Conservation (phyloP, 306 rosid genomes). For the Senna siamea region DNA sequence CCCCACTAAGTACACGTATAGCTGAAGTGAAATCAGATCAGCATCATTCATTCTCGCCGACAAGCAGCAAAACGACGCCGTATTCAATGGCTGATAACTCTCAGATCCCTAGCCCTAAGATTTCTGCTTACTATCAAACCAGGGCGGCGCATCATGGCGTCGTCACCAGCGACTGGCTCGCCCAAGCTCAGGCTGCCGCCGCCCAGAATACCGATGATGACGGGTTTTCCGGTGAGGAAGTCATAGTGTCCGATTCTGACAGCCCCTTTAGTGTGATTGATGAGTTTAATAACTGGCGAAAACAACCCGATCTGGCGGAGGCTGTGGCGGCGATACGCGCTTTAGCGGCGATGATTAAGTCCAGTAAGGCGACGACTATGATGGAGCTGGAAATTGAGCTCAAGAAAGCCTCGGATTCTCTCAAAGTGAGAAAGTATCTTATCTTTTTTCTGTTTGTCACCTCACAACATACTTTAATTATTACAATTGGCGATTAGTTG, state of each 20-base stretch:
- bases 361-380: constrained; percentile 77
- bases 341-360: constrained; percentile 74
- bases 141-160: constrained; percentile 79
- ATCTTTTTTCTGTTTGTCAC: neutral
- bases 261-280: constrained; percentile 70
- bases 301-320: constrained; percentile 90
- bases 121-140: constrained; percentile 73
- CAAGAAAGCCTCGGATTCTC: constrained; percentile 81
- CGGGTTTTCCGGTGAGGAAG: constrained; percentile 10
- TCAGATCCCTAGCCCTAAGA: constrained; percentile 41
- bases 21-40: constrained; percentile 71
- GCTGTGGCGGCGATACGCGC: constrained; percentile 91
- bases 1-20: neutral
- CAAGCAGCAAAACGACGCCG: constrained; percentile 46
- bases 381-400: constrained; percentile 91
- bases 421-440: constrained; percentile 50
- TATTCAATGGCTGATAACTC: constrained; percentile 40
- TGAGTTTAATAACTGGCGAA: constrained; percentile 82
- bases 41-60: constrained; percentile 75
- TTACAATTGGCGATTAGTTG: neutral
- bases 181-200: constrained; percentile 83
- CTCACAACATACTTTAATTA: neutral
- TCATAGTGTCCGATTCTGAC: constrained; percentile 14
- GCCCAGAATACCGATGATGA: constrained; percentile 43
- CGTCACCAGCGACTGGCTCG: constrained; percentile 88